Base-by-base conservation (phyloP, 495 filamentous ascomycete genomes). In the Immersiella caudata region DNA sequence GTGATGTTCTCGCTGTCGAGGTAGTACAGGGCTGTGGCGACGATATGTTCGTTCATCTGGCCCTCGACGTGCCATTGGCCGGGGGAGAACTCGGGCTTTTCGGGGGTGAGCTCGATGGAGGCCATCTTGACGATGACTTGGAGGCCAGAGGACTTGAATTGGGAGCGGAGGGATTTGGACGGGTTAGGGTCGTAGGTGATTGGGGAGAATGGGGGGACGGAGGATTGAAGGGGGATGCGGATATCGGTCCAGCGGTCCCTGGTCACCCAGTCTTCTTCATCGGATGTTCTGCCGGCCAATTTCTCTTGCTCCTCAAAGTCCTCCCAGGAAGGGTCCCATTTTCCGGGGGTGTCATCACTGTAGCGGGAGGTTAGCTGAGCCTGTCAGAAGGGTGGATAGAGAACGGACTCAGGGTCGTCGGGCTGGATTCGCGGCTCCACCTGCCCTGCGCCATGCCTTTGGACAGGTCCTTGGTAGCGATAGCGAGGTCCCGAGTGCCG, bases 81-180 rank as follows among this genome's bases (percentile, higher is more conserved):
- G 4, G 26, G 54, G 0, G 70, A 54, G 35, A 74, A 73, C 21
- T 68, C 67, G 0, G 85, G 21, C 49, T 86, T 88, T 54, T 86
- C 85, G 0, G 88, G 88, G 0, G 83, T 87, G 0, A 91, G 73
- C 55, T 88, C 79, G 59, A 91, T 89, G 56, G 84, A 85, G 7
- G 84, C 83, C 58, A 91, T 76, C 68, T 90, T 90, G 49, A 90
- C 84, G 33, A 91, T 89, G 25, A 91, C 78, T 67, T 91, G 89
- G 6, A 90, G 68, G 0, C 82, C 83, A 0, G 66, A 66, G 14
- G 76, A 64, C 27, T 74, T 74, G 70, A 85, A 87, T 55, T 78
- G 68, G 25, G 75, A 33, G 18, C 67, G 60, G 56, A 78, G 67
- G 1, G 63, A 65, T 2, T 79, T 70, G 50, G 70, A 57, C 1